phyloP scores from a whole-genome alignment of 2,329 filamentous ascomycete genomes.

The Aspergillus glaucus region DNA sequence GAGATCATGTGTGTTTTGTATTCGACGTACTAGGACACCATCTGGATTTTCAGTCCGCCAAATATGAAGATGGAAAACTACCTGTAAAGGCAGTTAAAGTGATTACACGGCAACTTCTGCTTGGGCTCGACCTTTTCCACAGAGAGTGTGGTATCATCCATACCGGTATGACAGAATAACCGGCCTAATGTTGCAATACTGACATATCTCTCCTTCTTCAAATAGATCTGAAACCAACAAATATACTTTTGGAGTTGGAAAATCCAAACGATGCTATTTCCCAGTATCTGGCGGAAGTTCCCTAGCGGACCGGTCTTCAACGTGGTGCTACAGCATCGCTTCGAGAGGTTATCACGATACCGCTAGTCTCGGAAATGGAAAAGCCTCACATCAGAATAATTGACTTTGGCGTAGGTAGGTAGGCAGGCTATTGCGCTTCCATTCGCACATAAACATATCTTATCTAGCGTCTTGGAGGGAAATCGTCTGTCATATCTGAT shows the following conservation, averaged over 20 bases:
- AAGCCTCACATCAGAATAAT: constrained; percentile 13
- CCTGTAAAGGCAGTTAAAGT: constrained; percentile 16
- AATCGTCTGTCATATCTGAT: no score
- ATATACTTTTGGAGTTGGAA: constrained; percentile 20
- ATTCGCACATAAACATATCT: neutral
- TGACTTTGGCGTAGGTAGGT: constrained; percentile 18
- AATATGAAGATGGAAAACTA: constrained; percentile 17
- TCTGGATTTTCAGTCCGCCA: constrained; percentile 16
- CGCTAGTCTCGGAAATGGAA: constrained; percentile 13
- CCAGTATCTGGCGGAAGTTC: constrained; percentile 13
- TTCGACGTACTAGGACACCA: constrained; percentile 23
- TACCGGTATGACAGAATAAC: constrained; percentile 14
- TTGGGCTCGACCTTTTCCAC: constrained; percentile 22
- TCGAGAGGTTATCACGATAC: constrained; percentile 19
- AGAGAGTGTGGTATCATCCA: constrained; percentile 19
- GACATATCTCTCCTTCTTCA: neutral
- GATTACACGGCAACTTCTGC: constrained; percentile 19
- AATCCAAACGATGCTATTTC: constrained; percentile 10
- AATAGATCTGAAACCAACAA: constrained; percentile 19
- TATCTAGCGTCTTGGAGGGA: no score
- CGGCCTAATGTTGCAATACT: constrained; percentile 1
- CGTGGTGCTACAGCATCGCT: constrained; percentile 9
- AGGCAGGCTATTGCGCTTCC: neutral
- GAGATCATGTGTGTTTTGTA: constrained; percentile 22
- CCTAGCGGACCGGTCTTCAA: constrained; percentile 4